phyloP scores from a whole-genome alignment of 1,284 basidiomycete genomes.

The Puccinia polysora region DNA sequence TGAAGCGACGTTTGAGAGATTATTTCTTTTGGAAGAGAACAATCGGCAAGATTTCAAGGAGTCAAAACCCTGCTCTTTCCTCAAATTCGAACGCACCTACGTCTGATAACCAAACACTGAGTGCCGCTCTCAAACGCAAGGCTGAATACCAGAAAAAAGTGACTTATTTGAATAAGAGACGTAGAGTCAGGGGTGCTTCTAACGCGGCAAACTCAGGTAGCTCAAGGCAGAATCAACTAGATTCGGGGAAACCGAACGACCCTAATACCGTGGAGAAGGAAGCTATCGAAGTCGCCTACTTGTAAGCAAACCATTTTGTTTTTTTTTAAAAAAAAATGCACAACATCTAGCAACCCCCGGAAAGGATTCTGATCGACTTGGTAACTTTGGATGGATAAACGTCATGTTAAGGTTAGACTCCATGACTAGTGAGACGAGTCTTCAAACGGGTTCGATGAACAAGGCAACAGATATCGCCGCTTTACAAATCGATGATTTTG shows the following conservation, averaged over 20 bases:
- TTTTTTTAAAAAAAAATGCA: background rate
- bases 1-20: constrained; percentile 66
- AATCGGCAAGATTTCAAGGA: constrained; percentile 53
- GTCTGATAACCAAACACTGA: constrained; percentile 15
- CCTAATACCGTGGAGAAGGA: constrained; percentile 56
- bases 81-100: background rate
- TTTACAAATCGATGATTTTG: constrained; percentile 41
- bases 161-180: constrained; percentile 45
- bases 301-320: constrained; percentile 57
- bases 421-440: constrained; percentile 26
- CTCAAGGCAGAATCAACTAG: constrained; percentile 6
- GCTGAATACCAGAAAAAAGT: constrained; percentile 58
- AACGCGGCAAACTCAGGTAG: constrained; percentile 7
- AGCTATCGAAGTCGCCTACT: constrained; percentile 59
- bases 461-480: constrained; percentile 46
- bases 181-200: constrained; percentile 18
- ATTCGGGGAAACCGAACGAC: constrained; percentile 46
- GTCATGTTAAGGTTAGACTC: constrained; percentile 29
- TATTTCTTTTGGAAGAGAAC: constrained; percentile 79
- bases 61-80: constrained; percentile 9
- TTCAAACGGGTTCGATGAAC: background rate
- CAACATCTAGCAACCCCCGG: too few species aligned
- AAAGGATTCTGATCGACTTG: background rate
- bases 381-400: background rate
- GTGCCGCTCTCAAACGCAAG: constrained; percentile 67